Percentiles rank a stretch among this genome's conserved stretches.
Conservation (phyloP, 31 red algal species). For the Bonnemaisonia californica region DNA sequence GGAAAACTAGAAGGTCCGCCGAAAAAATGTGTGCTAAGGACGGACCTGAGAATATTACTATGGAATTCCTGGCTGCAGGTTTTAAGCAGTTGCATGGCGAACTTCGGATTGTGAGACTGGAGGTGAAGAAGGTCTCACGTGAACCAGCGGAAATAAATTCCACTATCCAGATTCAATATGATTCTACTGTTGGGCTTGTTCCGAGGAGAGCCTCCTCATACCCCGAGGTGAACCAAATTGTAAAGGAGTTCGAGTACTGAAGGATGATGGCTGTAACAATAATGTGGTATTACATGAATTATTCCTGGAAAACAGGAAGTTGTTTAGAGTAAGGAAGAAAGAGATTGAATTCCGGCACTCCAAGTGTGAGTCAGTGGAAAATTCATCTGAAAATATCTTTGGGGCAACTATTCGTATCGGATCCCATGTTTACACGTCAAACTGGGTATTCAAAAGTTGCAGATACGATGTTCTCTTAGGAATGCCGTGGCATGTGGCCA, state of each 20-base stretch:
- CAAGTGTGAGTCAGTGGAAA: not conserved
- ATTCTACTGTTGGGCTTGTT: no score
- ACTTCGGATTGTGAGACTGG: not conserved
- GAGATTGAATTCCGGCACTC: not conserved
- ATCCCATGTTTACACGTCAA: slow-evolving; percentile 1
- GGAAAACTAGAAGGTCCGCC: not conserved
- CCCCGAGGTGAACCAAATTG: not conserved
- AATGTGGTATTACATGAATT: slow-evolving; percentile 1
- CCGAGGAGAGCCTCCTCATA: not conserved
- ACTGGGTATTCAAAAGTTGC: slow-evolving; percentile 9
- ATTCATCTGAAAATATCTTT: not conserved
- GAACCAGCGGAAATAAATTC: not conserved
- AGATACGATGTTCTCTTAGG: slow-evolving; percentile 22
- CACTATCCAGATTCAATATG: not conserved
- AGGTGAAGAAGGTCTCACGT: slow-evolving; percentile 6
- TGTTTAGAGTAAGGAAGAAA: not conserved
- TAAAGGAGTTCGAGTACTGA: slow-evolving; percentile 19
- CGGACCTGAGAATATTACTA: not conserved
- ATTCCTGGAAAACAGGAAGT: not conserved
- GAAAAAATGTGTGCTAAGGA: not conserved
- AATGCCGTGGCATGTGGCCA: slow-evolving; percentile 6
- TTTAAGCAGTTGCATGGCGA: no score
- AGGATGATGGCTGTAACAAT: slow-evolving; percentile 18
- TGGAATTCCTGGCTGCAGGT: no score
- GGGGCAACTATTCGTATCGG: not conserved